Evolutionary conservation across 1,139 yeast genomes (phyloP), one percentile per base, ranked within the genome.

Genomic region (Geotrichum citri-aurantii): DNA sequence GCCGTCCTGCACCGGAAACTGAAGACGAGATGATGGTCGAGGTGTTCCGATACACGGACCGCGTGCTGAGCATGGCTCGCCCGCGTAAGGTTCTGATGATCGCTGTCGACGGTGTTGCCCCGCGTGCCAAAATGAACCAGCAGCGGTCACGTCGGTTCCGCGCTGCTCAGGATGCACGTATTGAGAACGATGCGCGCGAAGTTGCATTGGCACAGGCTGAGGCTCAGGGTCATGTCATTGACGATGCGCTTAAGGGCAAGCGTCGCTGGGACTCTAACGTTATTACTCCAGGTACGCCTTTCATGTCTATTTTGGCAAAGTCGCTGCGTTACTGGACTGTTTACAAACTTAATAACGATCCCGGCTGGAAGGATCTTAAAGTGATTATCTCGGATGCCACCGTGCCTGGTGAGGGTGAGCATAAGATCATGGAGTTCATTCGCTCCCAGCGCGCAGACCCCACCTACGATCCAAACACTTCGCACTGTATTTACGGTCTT

Each of bases 381-480:
- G 85, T 95, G 59, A 82, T 95, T 47, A 83, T 95, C 63, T 88
- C 96, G 59, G 99, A 96, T 57, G 97, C 95, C 65, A 93, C 93
- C 65, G 98, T 91, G n/a, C 99, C 99, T 2, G 99, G 99, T 64
- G 99, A 95, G 79, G 99, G 99, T 71, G 99, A 95, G 76, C 99
- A 93, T 76, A 93, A 93, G 72, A 90, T 93, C 66, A 93, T 93
- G 99, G 90, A 89, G 68, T 95, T 85, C 69, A 90, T 95, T 64
- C 82, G 99, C 73, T 79, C 85, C 52, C 86, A 86, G 73, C 84
- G 95, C 66, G 80, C 88, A 14, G 88, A 85, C 65, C 82, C 85
- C 0, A 81, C 80, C 54, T 88, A 90, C 68, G 82, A 92, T 70
- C 88, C 95, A 53, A 90, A 93, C 70, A 83, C 93, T 23, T 83